Percentiles rank a stretch among this genome's conserved stretches.
Evolutionary conservation across 345 rosid species (phyloP).

Genomic region (Eucalyptus guilfoylei): DNA sequence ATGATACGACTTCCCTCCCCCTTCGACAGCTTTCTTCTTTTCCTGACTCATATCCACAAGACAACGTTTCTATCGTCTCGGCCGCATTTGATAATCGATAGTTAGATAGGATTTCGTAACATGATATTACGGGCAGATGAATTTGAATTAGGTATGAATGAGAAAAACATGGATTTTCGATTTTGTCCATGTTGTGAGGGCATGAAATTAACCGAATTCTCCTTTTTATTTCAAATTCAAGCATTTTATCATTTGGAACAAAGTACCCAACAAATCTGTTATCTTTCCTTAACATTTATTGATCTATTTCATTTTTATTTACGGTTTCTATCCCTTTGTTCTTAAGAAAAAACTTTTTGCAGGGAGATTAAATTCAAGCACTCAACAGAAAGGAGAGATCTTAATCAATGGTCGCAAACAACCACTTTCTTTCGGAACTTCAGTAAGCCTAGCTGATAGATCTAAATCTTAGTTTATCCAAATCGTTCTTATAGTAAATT

Average conservation of each 20-base stretch:
- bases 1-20: not conserved
- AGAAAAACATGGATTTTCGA: not conserved
- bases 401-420: constrained; percentile 35
- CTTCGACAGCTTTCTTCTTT: not conserved
- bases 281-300: not conserved
- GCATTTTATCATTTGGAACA: not conserved
- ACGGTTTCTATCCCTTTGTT: not conserved
- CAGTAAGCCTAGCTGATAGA: not conserved
- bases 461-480: not conserved
- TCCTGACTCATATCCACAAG: not conserved
- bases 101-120: not conserved
- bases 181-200: not conserved
- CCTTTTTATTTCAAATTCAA: not conserved
- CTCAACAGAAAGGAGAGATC: constrained; percentile 14
- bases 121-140: too few relatives aligned
- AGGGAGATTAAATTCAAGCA: not conserved
- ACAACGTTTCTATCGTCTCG: not conserved
- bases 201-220: not conserved
- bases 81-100: not conserved
- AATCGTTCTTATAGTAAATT: not conserved
- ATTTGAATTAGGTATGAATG: too few relatives aligned
- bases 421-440: not conserved
- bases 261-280: not conserved
- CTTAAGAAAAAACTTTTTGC: not conserved
- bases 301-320: not conserved